Evolutionary conservation across 1,139 yeast species (phyloP), one percentile per base, ranked within the genome.

Genomic region (Chernovozyma aurita): DNA sequence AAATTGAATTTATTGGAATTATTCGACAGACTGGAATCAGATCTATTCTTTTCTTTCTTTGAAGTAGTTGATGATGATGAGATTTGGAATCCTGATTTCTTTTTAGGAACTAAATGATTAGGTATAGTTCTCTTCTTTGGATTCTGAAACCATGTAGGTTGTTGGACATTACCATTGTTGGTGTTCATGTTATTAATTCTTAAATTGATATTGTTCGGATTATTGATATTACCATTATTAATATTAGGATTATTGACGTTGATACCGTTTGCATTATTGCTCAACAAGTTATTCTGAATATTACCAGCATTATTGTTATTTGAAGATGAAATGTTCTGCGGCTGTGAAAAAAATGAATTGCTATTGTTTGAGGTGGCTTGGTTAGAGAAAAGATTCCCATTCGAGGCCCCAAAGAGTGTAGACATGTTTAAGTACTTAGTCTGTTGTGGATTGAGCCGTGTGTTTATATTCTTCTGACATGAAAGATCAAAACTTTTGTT

Each of bases 41-140:
- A 33, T 6, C 38, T 28, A 27, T 42, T 45, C 18, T 42, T 39
- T 25, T 38, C 17, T 14, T 46, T 44, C 32, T 39, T 34, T n/a
- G 31, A 13, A 11, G 29, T 20, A 16, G 28, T 28, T 1, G 61
- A 40, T 5, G 55, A 36, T 4, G 57, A 38, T 12, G 60, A 45
- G 18, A 68, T 51, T 37, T 65, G 74, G 48, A 70, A 69, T 4
- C 70, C 71, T 3, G 70, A 57, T 39, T 68, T 67, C 44, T 65
- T 59, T 44, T 64, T 66, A 8, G 74, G 70, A 5, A 65, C 69
- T 36, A 70, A 57, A 43, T 70, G 76, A 41, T 69, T 80, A 15
- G 87, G 86, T 32, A 79, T 75, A 1, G 74, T 66, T 44, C 86
- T 64, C 44, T 73, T 76, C 42, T 72, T 73, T 15, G 77, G 70